Percentiles rank a stretch among this genome's conserved stretches.
Evolutionary conservation across 202 grass and related monocot species (phyloP).

Genomic region (Setaria viridis): DNA sequence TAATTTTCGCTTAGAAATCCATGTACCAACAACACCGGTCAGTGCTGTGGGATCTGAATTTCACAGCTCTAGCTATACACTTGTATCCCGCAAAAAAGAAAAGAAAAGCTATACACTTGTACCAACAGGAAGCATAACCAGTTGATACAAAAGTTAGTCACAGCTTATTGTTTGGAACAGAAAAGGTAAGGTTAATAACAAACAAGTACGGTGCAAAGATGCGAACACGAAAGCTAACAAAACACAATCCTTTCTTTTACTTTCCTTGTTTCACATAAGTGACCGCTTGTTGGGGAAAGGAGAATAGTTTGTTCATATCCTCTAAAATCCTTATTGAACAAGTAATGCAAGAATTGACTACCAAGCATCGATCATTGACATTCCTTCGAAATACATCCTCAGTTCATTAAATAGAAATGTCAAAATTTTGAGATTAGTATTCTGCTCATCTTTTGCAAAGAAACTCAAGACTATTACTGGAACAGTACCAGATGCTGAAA

Average conservation of each 20-base stretch:
- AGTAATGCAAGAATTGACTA: neutral
- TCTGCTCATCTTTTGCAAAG: neutral
- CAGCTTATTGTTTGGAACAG: neutral
- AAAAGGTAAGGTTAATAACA: neutral
- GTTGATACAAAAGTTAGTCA: neutral
- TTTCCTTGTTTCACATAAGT: neutral
- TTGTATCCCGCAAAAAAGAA: too few relatives aligned
- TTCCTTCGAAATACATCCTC: neutral
- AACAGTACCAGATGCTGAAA: neutral
- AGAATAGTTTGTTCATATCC: neutral
- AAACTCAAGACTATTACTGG: neutral
- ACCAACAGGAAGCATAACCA: neutral
- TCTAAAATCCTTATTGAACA: too few relatives aligned
- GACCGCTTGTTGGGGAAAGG: neutral
- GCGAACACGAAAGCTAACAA: neutral
- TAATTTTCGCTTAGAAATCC: neutral
- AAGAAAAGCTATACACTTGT: neutral
- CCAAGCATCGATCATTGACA: neutral
- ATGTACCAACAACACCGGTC: neutral
- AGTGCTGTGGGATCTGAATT: neutral
- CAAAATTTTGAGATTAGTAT: neutral
- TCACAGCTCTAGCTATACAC: neutral
- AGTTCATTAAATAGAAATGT: neutral
- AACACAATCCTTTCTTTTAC: neutral
- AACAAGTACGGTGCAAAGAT: too few relatives aligned